These are phyloP conservation scores for Saccharomyces jurei DNA, from an alignment of 805 yeast species.

Conservation along the genomic window DNA sequence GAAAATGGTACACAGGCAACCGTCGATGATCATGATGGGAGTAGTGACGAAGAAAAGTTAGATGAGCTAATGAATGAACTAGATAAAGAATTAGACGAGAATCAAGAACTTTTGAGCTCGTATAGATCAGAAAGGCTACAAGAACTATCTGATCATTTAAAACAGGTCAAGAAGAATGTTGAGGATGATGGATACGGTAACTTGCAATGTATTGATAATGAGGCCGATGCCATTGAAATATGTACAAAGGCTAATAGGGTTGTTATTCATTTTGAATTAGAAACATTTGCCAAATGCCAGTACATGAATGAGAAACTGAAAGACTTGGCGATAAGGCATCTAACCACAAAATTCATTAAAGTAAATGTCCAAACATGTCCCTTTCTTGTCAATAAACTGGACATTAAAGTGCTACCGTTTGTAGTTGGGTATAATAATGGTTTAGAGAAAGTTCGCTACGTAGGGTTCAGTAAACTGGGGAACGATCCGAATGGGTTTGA, in stretches of 20 bases:
- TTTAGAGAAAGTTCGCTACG: slow-evolving; percentile 46
- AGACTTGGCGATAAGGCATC: slow-evolving; percentile 48
- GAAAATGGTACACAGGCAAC: neutral
- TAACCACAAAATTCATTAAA: slow-evolving; percentile 44
- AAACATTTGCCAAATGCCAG: slow-evolving; percentile 51
- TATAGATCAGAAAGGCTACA: slow-evolving; percentile 60
- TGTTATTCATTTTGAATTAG: slow-evolving; percentile 59
- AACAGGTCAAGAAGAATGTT: slow-evolving; percentile 30
- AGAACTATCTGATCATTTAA: slow-evolving; percentile 40
- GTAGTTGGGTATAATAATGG: slow-evolving; percentile 56
- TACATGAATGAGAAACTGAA: slow-evolving; percentile 43
- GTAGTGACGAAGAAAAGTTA: slow-evolving; percentile 24
- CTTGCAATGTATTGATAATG: slow-evolving; percentile 38
- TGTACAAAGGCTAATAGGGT: slow-evolving; percentile 37
- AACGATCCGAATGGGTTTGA: slow-evolving; percentile 41
- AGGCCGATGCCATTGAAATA: slow-evolving; percentile 47
- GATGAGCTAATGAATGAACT: slow-evolving; percentile 40
- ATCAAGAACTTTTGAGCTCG: slow-evolving; percentile 40
- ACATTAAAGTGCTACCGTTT: slow-evolving; percentile 63
- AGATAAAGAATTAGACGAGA: slow-evolving; percentile 36
- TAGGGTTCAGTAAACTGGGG: slow-evolving; percentile 63
- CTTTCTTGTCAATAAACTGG: slow-evolving; percentile 56
- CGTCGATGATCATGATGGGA: neutral
- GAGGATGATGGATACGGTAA: slow-evolving; percentile 38
- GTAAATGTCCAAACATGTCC: slow-evolving; percentile 62